Conservation (phyloP, 2,329 filamentous ascomycete species). For the Pseudogymnoascus sp. region DNA sequence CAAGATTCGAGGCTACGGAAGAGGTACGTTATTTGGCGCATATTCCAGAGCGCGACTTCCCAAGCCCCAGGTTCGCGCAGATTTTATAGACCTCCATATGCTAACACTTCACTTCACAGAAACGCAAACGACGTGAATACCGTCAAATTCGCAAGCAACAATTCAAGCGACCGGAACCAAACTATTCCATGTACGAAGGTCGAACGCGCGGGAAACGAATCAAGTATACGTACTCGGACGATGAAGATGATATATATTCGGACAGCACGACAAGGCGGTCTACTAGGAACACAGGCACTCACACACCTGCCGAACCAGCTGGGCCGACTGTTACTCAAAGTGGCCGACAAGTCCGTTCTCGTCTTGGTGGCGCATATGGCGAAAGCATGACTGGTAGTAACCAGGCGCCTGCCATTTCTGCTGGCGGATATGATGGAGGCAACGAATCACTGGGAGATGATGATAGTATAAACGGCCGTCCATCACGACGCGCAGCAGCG, state of each 20-base stretch:
- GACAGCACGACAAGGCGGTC: constrained; percentile 57
- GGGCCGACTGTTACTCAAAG: constrained; percentile 68
- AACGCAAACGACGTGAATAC: constrained; percentile 89
- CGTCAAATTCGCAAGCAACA: constrained; percentile 65
- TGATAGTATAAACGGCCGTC: constrained; percentile 26
- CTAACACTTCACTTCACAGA: constrained; percentile 42
- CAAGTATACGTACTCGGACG: constrained; percentile 92
- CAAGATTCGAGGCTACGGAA: constrained; percentile 87
- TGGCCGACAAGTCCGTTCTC: constrained; percentile 70
- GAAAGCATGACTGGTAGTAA: constrained; percentile 47
- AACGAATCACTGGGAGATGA: constrained; percentile 39
- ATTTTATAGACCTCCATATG: neutral
- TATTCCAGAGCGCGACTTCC: neutral
- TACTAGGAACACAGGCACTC: constrained; percentile 63
- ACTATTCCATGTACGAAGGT: constrained; percentile 87
- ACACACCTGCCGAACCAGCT: constrained; percentile 61
- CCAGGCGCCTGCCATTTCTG: constrained; percentile 10
- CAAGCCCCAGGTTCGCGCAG: neutral
- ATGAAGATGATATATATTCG: constrained; percentile 59
- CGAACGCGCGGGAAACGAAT: constrained; percentile 92
- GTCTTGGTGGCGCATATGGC: constrained; percentile 46
- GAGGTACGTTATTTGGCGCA: constrained; percentile 49
- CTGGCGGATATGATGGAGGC: constrained; percentile 34
- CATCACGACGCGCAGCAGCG: constrained; percentile 32
- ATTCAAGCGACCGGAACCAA: constrained; percentile 3